phyloP scores from a whole-genome alignment of 2,329 filamentous ascomycete genomes.

The Fusarium clavum region DNA sequence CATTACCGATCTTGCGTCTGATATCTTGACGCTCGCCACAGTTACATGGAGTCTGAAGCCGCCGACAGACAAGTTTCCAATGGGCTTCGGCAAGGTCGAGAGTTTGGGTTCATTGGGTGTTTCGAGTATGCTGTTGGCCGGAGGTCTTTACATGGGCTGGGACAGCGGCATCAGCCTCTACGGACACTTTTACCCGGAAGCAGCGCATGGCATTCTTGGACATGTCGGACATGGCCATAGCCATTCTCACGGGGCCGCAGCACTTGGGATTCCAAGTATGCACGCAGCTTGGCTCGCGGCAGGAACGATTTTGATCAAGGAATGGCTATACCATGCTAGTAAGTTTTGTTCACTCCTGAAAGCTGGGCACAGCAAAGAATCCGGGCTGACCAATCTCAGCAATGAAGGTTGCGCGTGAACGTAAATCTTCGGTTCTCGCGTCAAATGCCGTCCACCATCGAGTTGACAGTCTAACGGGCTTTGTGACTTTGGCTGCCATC shows the following conservation, averaged over 20 bases:
- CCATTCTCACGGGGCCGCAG: conserved; percentile 65
- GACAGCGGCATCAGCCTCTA: conserved; percentile 76
- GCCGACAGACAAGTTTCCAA: conserved; percentile 84
- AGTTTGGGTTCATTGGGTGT: conserved; percentile 93
- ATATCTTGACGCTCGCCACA: conserved; percentile 92
- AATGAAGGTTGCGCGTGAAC: conserved; percentile 94
- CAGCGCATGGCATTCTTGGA: conserved; percentile 71
- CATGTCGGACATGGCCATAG: conserved; percentile 73
- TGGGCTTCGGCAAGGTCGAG: conserved; percentile 97
- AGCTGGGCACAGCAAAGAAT: neutral
- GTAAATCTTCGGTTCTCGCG: conserved; percentile 94
- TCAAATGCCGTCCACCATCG: conserved; percentile 98
- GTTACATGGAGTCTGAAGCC: conserved; percentile 93
- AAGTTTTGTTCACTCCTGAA: conserved; percentile 57
- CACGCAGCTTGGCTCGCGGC: conserved; percentile 95
- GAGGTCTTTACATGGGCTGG: conserved; percentile 92
- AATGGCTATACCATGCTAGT: conserved; percentile 98
- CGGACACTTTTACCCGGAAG: conserved; percentile 77
- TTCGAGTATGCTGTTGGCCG: conserved; percentile 87
- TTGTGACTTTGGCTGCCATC: conserved; percentile 91
- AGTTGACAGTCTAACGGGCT: conserved; percentile 93
- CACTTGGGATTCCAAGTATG: conserved; percentile 76
- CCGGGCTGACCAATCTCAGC: conserved; percentile 63
- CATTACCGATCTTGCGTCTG: conserved; percentile 93
- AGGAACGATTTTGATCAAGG: conserved; percentile 91